phyloP scores from a whole-genome alignment of 148 eudicot species.

The Rheum nobile region DNA sequence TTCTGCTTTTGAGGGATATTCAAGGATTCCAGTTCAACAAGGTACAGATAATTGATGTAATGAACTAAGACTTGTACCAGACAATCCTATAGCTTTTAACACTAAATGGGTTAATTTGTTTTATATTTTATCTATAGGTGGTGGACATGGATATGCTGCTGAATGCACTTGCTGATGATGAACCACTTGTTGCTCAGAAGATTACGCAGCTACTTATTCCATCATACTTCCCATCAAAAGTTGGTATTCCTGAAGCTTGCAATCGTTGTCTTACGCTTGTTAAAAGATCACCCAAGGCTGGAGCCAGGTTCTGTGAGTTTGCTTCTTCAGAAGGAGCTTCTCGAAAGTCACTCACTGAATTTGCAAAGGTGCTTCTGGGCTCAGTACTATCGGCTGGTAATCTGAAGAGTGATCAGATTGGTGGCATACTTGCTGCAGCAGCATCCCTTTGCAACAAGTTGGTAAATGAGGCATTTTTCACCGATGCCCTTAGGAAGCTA shows the following conservation, averaged over 20 bases:
- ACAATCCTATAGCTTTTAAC: background rate
- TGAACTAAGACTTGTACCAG: background rate
- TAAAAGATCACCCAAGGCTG: constrained; percentile 79
- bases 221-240: constrained; percentile 74
- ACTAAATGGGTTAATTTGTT: constrained; percentile 1
- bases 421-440: constrained; percentile 58
- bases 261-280: constrained; percentile 63
- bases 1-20: constrained; percentile 52
- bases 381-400: constrained; percentile 27
- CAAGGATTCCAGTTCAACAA: constrained; percentile 78
- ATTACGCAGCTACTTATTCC: constrained; percentile 79
- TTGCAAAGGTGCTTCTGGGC: constrained; percentile 38
- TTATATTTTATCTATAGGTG: constrained; percentile 32
- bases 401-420: constrained; percentile 32
- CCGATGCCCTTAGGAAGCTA: constrained; percentile 32
- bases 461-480: constrained; percentile 32
- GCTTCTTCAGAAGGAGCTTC: constrained; percentile 70
- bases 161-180: constrained; percentile 68
- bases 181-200: constrained; percentile 58
- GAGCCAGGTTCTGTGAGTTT: constrained; percentile 91
- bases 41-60: constrained; percentile 25
- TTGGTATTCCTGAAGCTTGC: constrained; percentile 67
- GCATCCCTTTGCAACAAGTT: constrained; percentile 48
- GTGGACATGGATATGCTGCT: constrained; percentile 48
- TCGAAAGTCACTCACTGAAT: constrained; percentile 48